Conservation (phyloP, 176 grass and related monocot genomes). For the Oryza nivara region DNA sequence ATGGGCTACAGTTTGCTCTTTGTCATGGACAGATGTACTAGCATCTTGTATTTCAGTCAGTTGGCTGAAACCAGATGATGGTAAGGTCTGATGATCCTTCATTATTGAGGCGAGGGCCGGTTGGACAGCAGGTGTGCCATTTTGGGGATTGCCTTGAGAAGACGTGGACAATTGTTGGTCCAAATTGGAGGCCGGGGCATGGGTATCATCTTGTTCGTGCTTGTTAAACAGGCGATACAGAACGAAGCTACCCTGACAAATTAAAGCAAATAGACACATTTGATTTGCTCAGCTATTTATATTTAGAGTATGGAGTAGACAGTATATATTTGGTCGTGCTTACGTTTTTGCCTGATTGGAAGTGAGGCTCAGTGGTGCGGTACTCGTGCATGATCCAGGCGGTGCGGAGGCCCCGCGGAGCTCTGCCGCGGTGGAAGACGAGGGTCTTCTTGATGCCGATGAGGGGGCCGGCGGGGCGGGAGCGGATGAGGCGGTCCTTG, state of each 20-base stretch:
- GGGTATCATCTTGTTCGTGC: conserved; percentile 45
- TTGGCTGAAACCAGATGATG: conserved; percentile 1
- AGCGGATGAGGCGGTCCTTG: conserved; percentile 75
- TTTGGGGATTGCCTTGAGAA: conserved; percentile 3
- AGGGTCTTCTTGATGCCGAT: conserved; percentile 80
- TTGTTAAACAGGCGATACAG: conserved; percentile 74
- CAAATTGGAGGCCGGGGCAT: neutral
- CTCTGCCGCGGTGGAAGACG: conserved; percentile 64
- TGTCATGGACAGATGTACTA: neutral
- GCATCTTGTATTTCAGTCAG: neutral
- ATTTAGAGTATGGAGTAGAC: no score
- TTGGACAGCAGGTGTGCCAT: neutral
- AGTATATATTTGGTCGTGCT: no score
- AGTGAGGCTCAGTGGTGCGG: conserved; percentile 51
- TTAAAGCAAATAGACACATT: neutral
- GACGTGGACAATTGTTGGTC: conserved; percentile 32
- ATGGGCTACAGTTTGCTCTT: conserved; percentile 5
- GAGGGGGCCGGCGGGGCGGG: conserved; percentile 38
- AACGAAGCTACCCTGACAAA: conserved; percentile 59
- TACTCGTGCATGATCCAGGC: conserved; percentile 83
- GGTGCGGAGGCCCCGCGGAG: conserved; percentile 51
- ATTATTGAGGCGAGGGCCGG: neutral
- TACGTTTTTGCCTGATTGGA: conserved; percentile 47
- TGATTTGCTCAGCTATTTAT: neutral
- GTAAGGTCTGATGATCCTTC: conserved; percentile 9